Base-by-base conservation (phyloP, 2,329 filamentous ascomycete species). In the Biscogniauxia marginata region DNA sequence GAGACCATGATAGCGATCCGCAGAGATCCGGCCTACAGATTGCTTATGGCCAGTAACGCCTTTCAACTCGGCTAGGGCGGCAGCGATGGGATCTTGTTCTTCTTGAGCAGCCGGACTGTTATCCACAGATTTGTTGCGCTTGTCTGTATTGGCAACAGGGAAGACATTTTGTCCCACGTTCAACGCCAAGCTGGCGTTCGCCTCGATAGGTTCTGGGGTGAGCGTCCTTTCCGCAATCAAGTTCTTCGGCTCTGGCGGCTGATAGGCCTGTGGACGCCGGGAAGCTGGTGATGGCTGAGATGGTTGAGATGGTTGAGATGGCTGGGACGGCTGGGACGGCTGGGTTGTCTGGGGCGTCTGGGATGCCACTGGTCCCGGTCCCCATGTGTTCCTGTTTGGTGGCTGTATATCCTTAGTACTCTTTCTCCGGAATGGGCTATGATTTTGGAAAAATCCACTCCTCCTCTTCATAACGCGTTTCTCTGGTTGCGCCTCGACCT, bases 111-210 rank as follows among this genome's bases (percentile, higher is more conserved):
- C 72, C 25, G 70, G 73, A 56, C 55, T 73, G 55, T 65, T 67
- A 61, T 68, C 63, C 4, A 68, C 69, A 9, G 75, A 69, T 45
- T 79, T 78, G 46, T 73, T 79, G 60, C 80, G 81, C 62, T 80
- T 82, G 57, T 93, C 90, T 0, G 91, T 88, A 7, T 89, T 89
- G 11, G 90, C 89, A 8, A 99, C 93, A 55, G 96, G 87, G 67
- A 99, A 96, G 9, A 99, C 91, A 66, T 99, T 99, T 66, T 96
- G 91, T 7, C 95, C 95, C 53, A 99, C 85, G 67, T 97, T 97
- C 23, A 99, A 81, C 59, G 96, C 93, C 66, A 98, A 87, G 71
- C 89, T 96, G 43, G 93, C 92, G 60, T 95, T 88, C 54, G 93
- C 93, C 69, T 97, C 95, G 39, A 95, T 93, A 1, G 89, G 89